These are phyloP conservation scores for Stachybotrys chlorohalonatus DNA, from an alignment of 2,329 filamentous ascomycete genomes.

Conservation along the genomic window DNA sequence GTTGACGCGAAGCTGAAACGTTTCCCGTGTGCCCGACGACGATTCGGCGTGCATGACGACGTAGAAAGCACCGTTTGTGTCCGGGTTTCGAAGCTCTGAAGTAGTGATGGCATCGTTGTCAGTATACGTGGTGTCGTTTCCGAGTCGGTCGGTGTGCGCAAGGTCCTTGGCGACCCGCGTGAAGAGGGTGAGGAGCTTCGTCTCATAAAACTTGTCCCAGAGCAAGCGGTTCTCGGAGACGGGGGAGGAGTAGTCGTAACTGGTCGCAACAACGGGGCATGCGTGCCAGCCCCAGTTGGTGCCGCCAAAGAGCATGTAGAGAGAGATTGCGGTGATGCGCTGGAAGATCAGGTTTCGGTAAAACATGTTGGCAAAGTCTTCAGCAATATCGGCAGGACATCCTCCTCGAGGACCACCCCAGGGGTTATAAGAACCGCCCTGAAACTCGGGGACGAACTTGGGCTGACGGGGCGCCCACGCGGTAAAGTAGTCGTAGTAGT, in stretches of 20 bases:
- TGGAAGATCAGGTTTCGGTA: conserved; percentile 55
- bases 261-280: conserved; percentile 47
- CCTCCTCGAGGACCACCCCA: conserved; percentile 52
- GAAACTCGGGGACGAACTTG: conserved; percentile 16
- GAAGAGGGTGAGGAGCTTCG: conserved; percentile 52
- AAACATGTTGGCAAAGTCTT: conserved; percentile 54
- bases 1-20: conserved; percentile 44
- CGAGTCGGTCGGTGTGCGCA: conserved; percentile 41
- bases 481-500: conserved; percentile 21
- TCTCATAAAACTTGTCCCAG: conserved; percentile 53
- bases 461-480: conserved; percentile 14
- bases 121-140: conserved; percentile 35
- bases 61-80: conserved; percentile 50
- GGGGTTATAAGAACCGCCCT: conserved; percentile 39
- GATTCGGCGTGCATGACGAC: conserved; percentile 46
- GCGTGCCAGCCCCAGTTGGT: conserved; percentile 55
- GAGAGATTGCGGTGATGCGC: conserved; percentile 46
- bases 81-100: conserved; percentile 48
- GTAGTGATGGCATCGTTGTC: conserved; percentile 42
- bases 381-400: conserved; percentile 43
- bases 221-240: conserved; percentile 50
- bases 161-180: conserved; percentile 48
- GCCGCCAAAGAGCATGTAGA: conserved; percentile 59
- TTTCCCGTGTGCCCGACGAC: conserved; percentile 37
- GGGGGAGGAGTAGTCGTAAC: conserved; percentile 55